phyloP scores from a whole-genome alignment of 106 monocot species.

The Dendrobium catenatum region DNA sequence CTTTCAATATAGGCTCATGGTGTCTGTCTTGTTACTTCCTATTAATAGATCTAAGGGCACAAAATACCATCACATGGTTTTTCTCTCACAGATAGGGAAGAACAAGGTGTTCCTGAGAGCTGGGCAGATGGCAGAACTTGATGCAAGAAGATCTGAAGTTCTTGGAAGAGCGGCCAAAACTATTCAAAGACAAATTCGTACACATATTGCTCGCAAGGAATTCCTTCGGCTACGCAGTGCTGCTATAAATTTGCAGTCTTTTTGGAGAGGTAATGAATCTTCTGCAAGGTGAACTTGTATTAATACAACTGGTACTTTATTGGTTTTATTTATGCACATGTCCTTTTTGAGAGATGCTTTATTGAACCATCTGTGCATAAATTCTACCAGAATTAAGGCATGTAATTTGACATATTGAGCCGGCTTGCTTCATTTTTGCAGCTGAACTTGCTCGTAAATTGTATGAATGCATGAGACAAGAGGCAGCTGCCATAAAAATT shows the following conservation, averaged over 20 bases:
- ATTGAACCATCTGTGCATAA: neutral
- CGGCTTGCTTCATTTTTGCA: constrained; percentile 13
- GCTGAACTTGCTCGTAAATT: constrained; percentile 65
- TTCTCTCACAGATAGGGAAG: constrained; percentile 61
- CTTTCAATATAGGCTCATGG: neutral
- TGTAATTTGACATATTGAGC: constrained; percentile 2
- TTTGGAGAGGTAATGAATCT: constrained; percentile 57
- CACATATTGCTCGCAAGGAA: constrained; percentile 64
- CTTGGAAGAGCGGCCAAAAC: constrained; percentile 66
- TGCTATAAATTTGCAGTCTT: constrained; percentile 59
- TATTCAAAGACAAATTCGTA: constrained; percentile 80
- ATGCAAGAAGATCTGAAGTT: constrained; percentile 80
- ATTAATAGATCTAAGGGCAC: neutral
- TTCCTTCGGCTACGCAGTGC: constrained; percentile 49
- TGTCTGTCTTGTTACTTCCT: neutral
- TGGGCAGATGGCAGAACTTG: constrained; percentile 93
- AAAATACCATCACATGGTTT: neutral
- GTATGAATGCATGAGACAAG: constrained; percentile 63
- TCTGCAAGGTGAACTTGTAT: neutral
- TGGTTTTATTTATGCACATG: neutral
- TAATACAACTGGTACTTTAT: neutral
- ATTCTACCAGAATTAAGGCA: constrained; percentile 1
- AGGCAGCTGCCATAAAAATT: constrained; percentile 66
- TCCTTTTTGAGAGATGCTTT: neutral
- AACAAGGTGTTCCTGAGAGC: constrained; percentile 87